phyloP scores from a whole-genome alignment of 2,329 filamentous ascomycete genomes.

The Colletotrichum spaethianum region DNA sequence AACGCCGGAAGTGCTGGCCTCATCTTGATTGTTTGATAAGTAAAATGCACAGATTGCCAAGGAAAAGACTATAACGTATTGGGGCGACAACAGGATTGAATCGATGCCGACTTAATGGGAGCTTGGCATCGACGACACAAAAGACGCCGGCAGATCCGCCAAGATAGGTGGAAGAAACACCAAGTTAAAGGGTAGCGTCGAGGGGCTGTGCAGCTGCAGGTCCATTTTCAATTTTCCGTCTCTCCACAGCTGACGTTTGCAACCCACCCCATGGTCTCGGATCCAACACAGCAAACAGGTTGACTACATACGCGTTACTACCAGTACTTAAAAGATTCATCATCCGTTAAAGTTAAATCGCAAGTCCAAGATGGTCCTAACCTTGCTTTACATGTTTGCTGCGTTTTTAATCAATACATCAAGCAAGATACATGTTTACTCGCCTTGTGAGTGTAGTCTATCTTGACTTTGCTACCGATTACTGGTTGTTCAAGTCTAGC shows the following conservation, averaged over 20 bases:
- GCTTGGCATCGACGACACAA: constrained; percentile 24
- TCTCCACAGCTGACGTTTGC: constrained; percentile 40
- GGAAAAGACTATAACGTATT: not conserved
- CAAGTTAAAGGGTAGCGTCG: constrained; percentile 19
- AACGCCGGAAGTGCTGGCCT: constrained; percentile 9
- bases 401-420: too few relatives aligned
- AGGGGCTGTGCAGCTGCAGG: constrained; percentile 31
- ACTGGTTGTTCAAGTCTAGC: not conserved
- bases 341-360: too few relatives aligned
- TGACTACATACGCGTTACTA: not conserved
- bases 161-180: constrained; percentile 8
- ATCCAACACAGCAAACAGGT: not conserved
- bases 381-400: not conserved
- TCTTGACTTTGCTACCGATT: not conserved
- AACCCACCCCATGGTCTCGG: constrained; percentile 23
- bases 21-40: constrained; percentile 17
- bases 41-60: not conserved
- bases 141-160: constrained; percentile 3
- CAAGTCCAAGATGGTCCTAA: not conserved
- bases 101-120: constrained; percentile 4
- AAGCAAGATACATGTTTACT: not conserved
- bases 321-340: not conserved
- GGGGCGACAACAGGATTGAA: not conserved
- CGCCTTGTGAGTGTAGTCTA: too few relatives aligned
- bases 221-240: constrained; percentile 36